Evolutionary conservation across 2,329 filamentous ascomycete genomes (phyloP), one percentile per base, ranked within the genome.

Genomic region (Tricladium varicosporioides): DNA sequence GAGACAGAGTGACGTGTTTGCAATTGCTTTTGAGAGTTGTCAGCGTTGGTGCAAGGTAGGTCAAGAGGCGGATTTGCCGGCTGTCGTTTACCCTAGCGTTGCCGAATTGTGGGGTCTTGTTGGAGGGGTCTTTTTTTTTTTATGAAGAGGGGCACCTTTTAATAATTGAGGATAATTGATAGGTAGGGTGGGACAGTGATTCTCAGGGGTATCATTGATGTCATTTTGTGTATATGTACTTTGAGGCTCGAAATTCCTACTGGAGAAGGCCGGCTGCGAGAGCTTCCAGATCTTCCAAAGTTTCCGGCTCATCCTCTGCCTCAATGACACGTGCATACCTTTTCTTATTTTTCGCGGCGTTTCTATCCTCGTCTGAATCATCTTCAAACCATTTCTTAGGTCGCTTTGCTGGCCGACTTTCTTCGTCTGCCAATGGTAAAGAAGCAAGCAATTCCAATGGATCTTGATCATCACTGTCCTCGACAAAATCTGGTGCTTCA

Each of bases 371-470:
- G 54, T 79, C 80, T 1, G 80, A 81, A 58, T 86, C 85, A 58
- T 86, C 82, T 71, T 91, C 79, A 75, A 91, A 91, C 87, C 87
- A 91, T 74, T 91, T 91, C 83, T 88, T 91, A 58, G 81, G 77
- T 72, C 83, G 86, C 79, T 88, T 89, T 67, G 72, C 75, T 15
- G 80, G 78, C 49, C 76, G 76, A 59, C 71, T 72, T 74, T 91
- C 90, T 53, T 71, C 71, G 15, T 77, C 71, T 1, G 75, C 75
- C 32, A 80, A 70, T 1, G 84, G 84, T 60, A 87, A 68, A 33
- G 82, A 85, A 56, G 80, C 75, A 68, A 87, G 63, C 48, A 87
- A 70, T 9, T 78, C 82, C 63, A 87, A 71, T 11, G 83, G 78
- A 65, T 84, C 82, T 57, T 82, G 76, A 18, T 76, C 76, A 18